Evolutionary conservation across 306 rosid species (phyloP).

Genomic region (Heteromeles arbutifolia): DNA sequence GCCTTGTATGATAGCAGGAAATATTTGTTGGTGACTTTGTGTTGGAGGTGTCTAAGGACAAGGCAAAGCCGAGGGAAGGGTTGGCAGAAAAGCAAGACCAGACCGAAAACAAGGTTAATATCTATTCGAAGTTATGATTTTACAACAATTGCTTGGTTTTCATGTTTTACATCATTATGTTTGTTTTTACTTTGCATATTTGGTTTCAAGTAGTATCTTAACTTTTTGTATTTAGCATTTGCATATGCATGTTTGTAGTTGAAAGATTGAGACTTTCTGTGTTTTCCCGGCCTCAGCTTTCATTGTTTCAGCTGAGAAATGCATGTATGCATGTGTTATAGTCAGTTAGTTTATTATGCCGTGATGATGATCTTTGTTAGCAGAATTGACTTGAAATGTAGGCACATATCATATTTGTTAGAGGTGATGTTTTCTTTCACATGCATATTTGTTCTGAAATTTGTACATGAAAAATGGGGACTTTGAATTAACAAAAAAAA

Average conservation of each 20-base stretch:
- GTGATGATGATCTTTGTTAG: neutral
- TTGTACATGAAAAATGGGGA: neutral
- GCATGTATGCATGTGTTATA: too few species aligned
- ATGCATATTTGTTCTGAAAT: neutral
- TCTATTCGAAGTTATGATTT: neutral
- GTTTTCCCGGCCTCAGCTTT: too few species aligned
- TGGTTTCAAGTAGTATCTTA: neutral
- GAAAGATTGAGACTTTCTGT: neutral
- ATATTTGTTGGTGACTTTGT: conserved; percentile 1
- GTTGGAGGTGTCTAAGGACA: conserved; percentile 26
- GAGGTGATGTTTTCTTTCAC: neutral
- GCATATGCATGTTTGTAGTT: neutral
- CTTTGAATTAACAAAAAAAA: too few species aligned
- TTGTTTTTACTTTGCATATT: neutral
- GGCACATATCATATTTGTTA: neutral
- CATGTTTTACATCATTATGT: neutral
- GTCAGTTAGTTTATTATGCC: neutral
- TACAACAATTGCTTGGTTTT: too few species aligned
- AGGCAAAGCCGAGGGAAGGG: too few species aligned
- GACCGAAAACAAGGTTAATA: conserved; percentile 78
- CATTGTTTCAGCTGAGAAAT: neutral
- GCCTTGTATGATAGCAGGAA: neutral
- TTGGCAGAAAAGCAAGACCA: neutral
- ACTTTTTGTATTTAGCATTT: neutral
- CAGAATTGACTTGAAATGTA: neutral